Conservation (phyloP, 768 basidiomycete genomes). For the Xerocomus spinulosus region DNA sequence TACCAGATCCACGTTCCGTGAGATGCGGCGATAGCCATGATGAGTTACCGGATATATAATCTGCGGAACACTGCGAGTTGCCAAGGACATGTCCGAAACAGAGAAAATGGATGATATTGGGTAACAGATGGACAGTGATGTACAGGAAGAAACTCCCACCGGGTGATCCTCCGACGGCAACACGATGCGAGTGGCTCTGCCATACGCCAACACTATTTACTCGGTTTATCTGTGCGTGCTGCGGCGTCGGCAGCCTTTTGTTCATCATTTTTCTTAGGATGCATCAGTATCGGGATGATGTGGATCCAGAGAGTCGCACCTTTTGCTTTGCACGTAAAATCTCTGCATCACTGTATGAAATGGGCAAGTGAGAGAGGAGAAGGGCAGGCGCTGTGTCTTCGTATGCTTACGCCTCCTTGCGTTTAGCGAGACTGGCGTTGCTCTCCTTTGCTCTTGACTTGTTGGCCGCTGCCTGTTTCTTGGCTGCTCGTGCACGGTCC, state of each 20-base stretch:
- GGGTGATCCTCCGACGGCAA: constrained; percentile 10
- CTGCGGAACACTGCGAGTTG: neutral
- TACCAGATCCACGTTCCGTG: constrained; percentile 19
- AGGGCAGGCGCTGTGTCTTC: constrained; percentile 8
- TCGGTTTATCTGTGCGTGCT: constrained; percentile 10
- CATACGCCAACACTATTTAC: constrained; percentile 36
- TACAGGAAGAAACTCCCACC: constrained; percentile 11
- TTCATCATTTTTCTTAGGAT: constrained; percentile 56
- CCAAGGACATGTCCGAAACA: neutral
- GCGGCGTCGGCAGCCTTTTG: constrained; percentile 34
- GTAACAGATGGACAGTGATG: constrained; percentile 9
- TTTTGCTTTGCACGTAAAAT: constrained; percentile 74
- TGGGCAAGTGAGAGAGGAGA: constrained; percentile 23
- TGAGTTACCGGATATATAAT: constrained; percentile 13
- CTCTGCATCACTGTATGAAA: constrained; percentile 61
- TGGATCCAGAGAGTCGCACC: constrained; percentile 43
- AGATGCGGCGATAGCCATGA: constrained; percentile 22
- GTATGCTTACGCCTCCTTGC: constrained; percentile 68
- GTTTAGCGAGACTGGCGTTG: constrained; percentile 53
- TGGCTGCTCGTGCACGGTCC: constrained; percentile 70
- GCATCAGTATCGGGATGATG: too few species aligned
- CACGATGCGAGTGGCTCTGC: constrained; percentile 17
- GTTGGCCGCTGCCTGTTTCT: constrained; percentile 52
- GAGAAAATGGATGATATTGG: constrained; percentile 14
- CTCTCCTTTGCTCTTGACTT: constrained; percentile 72